A percentile compares a stretch with the other conserved stretches of the same genome.
Conservation (phyloP, 768 basidiomycete species). For the Pisolithus marmoratus region DNA sequence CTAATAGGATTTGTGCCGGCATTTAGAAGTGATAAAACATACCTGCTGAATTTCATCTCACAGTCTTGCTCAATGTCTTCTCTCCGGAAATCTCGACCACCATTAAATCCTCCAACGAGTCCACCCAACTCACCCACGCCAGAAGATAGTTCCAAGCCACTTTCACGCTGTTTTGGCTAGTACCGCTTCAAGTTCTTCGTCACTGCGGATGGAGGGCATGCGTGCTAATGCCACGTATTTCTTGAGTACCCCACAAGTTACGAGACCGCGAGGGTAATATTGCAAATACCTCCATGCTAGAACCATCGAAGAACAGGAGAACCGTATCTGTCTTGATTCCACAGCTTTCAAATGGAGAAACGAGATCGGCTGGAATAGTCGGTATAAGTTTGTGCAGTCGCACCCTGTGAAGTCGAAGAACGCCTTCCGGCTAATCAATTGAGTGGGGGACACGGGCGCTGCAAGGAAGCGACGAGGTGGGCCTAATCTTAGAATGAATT, state of each 20-base stretch:
- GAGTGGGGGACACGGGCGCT: too few species aligned
- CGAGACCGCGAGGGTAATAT: constrained; percentile 44
- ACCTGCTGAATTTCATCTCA: constrained; percentile 26
- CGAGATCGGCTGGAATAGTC: constrained; percentile 37
- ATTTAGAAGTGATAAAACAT: background rate
- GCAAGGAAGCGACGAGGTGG: background rate
- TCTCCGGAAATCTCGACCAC: constrained; percentile 64
- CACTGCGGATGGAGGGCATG: constrained; percentile 37
- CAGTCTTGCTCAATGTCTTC: constrained; percentile 62
- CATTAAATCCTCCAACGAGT: constrained; percentile 46
- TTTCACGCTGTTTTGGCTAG: constrained; percentile 8
- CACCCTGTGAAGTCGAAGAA: constrained; percentile 10
- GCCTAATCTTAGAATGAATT: background rate
- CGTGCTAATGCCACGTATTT: constrained; percentile 31
- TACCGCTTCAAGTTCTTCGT: constrained; percentile 19
- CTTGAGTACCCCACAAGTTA: constrained; percentile 45
- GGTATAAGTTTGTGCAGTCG: constrained; percentile 23
- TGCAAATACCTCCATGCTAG: constrained; percentile 45
- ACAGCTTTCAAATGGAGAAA: constrained; percentile 40
- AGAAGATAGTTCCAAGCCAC: constrained; percentile 10
- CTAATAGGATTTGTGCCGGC: constrained; percentile 34
- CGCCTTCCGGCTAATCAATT: too few species aligned
- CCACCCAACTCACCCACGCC: constrained; percentile 48
- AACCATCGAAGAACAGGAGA: constrained; percentile 42
- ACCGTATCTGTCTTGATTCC: constrained; percentile 55